Evolutionary conservation across 164 flowering plant species (phyloP).

Genomic region (Stephania cephalantha): DNA sequence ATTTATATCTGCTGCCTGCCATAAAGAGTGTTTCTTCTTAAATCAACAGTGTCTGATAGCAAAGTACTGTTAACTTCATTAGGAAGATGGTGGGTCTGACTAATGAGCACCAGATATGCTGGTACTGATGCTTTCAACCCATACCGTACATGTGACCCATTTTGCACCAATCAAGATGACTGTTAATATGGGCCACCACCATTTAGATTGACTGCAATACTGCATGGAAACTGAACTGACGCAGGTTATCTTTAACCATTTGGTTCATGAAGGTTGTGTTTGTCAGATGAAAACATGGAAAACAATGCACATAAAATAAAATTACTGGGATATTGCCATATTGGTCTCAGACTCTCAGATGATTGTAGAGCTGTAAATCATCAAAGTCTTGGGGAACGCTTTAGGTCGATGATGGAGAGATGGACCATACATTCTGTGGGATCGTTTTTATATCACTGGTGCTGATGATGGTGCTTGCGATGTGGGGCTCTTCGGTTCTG

Average conservation of each 20-base stretch:
- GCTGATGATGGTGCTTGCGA: no score
- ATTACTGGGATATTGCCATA: neutral
- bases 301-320: neutral
- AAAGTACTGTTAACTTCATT: conserved; percentile 11
- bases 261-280: neutral
- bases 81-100: conserved; percentile 10
- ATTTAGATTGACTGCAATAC: neutral
- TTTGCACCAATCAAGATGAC: conserved; percentile 6
- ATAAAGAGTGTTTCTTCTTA: conserved; percentile 1
- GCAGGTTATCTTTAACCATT: neutral
- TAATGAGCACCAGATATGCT: neutral
- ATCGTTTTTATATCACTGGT: neutral
- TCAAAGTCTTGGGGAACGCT: neutral
- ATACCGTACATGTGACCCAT: conserved; percentile 7
- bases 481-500: no score
- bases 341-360: neutral
- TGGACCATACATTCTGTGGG: neutral
- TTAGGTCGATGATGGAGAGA: neutral
- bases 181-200: conserved; percentile 4
- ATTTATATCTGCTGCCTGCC: conserved; percentile 13
- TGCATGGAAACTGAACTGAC: neutral
- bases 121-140: conserved; percentile 10
- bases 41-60: conserved; percentile 1
- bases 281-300: conserved; percentile 1
- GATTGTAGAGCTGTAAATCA: conserved; percentile 2